Base-by-base conservation (phyloP, 495 filamentous ascomycete species). In the Eremomyces bilateralis region DNA sequence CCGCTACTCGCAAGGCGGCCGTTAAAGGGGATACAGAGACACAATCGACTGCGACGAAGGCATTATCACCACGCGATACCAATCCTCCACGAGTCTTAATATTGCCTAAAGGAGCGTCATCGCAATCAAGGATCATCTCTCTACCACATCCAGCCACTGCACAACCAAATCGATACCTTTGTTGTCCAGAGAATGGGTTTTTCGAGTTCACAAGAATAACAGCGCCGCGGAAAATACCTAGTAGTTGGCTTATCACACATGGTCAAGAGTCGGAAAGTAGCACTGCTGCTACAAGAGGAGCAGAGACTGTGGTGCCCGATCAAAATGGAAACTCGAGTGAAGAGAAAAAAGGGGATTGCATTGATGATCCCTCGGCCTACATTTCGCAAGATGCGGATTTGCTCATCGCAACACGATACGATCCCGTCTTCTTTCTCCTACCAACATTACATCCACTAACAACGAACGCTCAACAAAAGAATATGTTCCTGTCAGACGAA, bases 191-290 rank as follows among this genome's bases (percentile, higher is more conserved):
- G 20, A 65, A 66, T 8, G 88, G 85, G 18, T 61, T 93, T 40
- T 82, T 76, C 56, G 88, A 97, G 49, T 83, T 95, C 57, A 93
- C 72, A 11, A 64, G 64, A 25, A 63, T 95, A 44, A 53, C 69
- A 8, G 63, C 80, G 4, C 64, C 80, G 20, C 67, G 64, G 28
- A 51, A 54, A 3, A 56, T 55, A 0, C 68, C 67, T 19, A 58
- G 65, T 34, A 83, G 79, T 47, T 80, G 75, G 76, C 60, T 85
- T 3, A 51, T 80, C 33, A 56, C 66, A 19, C 36, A 39, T 12
- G 40, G 47, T n/a, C 20, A 36, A 4, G 25, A 21, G 29, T 21
- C 28, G 12, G 37, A 16, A 45, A 40, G 30, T 36, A 29, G 16
- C 20, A 28, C n/a, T 33, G 24, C 10, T 15, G 16, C 22, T 31